These are phyloP conservation scores for Mollisiaceae sp. DNA, from an alignment of 2,329 filamentous ascomycete species.

Conservation along the genomic window DNA sequence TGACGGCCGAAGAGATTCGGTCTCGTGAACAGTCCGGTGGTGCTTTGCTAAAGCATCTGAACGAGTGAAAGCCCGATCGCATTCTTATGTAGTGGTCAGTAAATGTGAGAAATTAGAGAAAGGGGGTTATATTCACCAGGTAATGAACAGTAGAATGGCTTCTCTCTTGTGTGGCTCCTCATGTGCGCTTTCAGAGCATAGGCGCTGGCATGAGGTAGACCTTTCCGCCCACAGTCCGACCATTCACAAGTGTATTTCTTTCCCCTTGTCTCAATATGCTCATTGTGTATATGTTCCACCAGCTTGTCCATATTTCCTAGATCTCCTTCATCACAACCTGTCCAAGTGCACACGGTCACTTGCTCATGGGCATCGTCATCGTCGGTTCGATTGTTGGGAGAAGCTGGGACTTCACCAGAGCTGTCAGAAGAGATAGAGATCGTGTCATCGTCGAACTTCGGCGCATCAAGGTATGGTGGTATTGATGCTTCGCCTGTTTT, in stretches of 20 bases:
- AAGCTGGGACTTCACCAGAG: constrained; percentile 81
- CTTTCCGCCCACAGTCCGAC: constrained; percentile 87
- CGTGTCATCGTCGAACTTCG: constrained; percentile 49
- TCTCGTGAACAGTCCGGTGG: constrained; percentile 98
- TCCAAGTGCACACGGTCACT: constrained; percentile 79
- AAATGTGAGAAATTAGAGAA: not conserved
- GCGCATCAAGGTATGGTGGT: not conserved
- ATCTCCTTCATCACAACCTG: constrained; percentile 73
- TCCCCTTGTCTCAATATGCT: constrained; percentile 90
- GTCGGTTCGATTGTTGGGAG: constrained; percentile 67
- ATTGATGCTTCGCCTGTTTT: constrained; percentile 32
- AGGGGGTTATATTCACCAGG: constrained; percentile 66
- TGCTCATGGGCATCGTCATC: constrained; percentile 80
- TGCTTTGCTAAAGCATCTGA: constrained; percentile 97
- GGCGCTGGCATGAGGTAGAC: constrained; percentile 88
- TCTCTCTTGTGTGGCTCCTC: constrained; percentile 96
- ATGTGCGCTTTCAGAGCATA: constrained; percentile 97
- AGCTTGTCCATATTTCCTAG: constrained; percentile 80
- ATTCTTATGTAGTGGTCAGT: constrained; percentile 65
- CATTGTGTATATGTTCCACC: constrained; percentile 85
- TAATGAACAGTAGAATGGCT: constrained; percentile 95
- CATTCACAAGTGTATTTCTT: constrained; percentile 99
- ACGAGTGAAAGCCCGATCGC: constrained; percentile 93
- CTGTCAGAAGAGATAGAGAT: constrained; percentile 85
- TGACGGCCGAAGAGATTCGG: constrained; percentile 84